Conservation (phyloP, 306 rosid species). For the Malus fusca region DNA sequence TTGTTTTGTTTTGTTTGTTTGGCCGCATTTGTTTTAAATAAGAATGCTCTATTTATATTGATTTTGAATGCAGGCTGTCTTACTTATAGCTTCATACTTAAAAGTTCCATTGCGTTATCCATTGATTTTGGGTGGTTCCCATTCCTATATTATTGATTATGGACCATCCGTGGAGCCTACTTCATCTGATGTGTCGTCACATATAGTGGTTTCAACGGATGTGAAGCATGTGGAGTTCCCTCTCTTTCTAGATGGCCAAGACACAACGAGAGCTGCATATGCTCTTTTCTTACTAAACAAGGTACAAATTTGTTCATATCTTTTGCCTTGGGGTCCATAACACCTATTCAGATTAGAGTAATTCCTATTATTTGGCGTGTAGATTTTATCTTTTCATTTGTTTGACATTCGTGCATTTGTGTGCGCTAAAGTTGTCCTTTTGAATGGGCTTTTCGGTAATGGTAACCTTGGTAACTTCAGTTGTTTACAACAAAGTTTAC, state of each 20-base stretch:
- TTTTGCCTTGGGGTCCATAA: not conserved
- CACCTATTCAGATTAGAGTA: not conserved
- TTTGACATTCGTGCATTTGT: not conserved
- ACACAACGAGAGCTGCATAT: constrained; percentile 89
- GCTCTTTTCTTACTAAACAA: constrained; percentile 89
- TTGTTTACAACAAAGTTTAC: not conserved
- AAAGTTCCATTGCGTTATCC: constrained; percentile 90
- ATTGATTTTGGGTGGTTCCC: constrained; percentile 74
- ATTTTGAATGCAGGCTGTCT: constrained; percentile 70
- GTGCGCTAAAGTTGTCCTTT: not conserved
- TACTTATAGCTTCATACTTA: constrained; percentile 73
- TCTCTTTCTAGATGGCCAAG: constrained; percentile 88
- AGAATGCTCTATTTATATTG: constrained; percentile 22
- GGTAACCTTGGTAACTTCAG: too few species aligned
- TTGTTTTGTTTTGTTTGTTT: not conserved
- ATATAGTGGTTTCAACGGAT: constrained; percentile 26
- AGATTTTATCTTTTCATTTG: not conserved
- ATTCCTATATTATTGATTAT: constrained; percentile 66
- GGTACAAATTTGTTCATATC: constrained; percentile 35
- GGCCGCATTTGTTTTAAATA: constrained; percentile 17
- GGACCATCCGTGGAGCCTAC: constrained; percentile 69
- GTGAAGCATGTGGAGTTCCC: constrained; percentile 72
- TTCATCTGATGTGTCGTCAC: constrained; percentile 44
- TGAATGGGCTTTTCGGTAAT: not conserved
- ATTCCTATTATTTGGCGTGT: not conserved